These are phyloP conservation scores for Populus trichocarpa DNA, from an alignment of 441 rosid genomes.

Conservation along the genomic window DNA sequence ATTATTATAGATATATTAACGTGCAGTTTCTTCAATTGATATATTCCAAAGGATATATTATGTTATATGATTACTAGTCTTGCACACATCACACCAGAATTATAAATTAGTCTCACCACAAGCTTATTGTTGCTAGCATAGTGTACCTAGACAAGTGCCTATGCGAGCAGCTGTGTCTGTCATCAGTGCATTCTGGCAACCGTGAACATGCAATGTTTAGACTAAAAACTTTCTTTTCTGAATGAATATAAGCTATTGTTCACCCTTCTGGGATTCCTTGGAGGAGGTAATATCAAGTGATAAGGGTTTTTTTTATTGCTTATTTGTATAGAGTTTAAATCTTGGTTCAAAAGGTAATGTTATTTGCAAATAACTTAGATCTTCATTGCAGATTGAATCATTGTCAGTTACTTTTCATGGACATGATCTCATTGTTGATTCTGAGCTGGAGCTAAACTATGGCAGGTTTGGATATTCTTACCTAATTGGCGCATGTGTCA, in stretches of 20 bases:
- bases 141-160: conserved; percentile 15
- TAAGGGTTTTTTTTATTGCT: neutral
- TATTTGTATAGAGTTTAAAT: neutral
- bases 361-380: neutral
- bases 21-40: no score
- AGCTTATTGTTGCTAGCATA: conserved; percentile 26
- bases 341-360: neutral
- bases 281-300: conserved; percentile 15
- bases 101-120: conserved; percentile 18
- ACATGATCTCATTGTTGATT: conserved; percentile 86
- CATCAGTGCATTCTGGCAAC: conserved; percentile 14
- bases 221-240: conserved; percentile 10
- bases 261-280: conserved; percentile 12
- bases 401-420: conserved; percentile 94
- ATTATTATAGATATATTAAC: no score
- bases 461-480: conserved; percentile 51
- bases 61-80: neutral
- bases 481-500: neutral
- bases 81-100: neutral
- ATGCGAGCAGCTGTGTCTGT: conserved; percentile 19
- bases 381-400: conserved; percentile 77
- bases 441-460: conserved; percentile 90
- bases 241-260: conserved; percentile 14
- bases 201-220: conserved; percentile 5
- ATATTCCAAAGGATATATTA: no score